Conservation (phyloP, 352 stramenopile genomes). For the Globisporangium abappressorium region DNA sequence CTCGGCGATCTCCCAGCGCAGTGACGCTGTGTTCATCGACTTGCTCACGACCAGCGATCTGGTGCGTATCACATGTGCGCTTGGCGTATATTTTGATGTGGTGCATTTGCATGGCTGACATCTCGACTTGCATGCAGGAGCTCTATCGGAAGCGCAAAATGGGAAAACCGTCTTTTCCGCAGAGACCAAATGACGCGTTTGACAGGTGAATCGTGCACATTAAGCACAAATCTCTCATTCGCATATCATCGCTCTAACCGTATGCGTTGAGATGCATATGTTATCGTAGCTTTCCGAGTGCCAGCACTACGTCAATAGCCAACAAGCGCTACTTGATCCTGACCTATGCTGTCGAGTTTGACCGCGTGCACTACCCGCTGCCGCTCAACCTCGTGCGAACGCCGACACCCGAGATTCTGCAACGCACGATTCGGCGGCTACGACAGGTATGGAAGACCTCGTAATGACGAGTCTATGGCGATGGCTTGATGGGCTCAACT, state of each 20-base stretch:
- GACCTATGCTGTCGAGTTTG: slow-evolving; percentile 93
- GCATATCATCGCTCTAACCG: not conserved
- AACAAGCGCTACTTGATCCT: slow-evolving; percentile 92
- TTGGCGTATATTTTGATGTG: not conserved
- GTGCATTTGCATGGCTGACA: not conserved
- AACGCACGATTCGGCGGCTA: slow-evolving; percentile 78
- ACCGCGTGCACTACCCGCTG: slow-evolving; percentile 93
- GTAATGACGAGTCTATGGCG: not conserved
- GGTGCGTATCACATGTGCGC: slow-evolving; percentile 16
- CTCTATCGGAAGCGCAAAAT: slow-evolving; percentile 78
- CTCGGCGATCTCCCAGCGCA: slow-evolving; percentile 67
- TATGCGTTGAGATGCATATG: not conserved
- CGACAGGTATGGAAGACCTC: slow-evolving; percentile 25
- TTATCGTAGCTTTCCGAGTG: slow-evolving; percentile 11
- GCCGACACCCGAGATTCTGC: slow-evolving; percentile 64
- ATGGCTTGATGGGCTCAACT: not conserved
- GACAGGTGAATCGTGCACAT: slow-evolving; percentile 3
- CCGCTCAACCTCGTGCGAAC: slow-evolving; percentile 72
- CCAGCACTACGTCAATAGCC: not conserved
- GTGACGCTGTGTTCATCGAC: slow-evolving; percentile 89
- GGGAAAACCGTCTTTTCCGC: slow-evolving; percentile 17
- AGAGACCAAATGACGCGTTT: slow-evolving; percentile 16
- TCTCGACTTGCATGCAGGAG: slow-evolving; percentile 29
- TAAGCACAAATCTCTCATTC: not conserved
- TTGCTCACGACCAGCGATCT: slow-evolving; percentile 89